Base-by-base conservation (phyloP, 108 stramenopile genomes). In the Nitzschia inconspicua region DNA sequence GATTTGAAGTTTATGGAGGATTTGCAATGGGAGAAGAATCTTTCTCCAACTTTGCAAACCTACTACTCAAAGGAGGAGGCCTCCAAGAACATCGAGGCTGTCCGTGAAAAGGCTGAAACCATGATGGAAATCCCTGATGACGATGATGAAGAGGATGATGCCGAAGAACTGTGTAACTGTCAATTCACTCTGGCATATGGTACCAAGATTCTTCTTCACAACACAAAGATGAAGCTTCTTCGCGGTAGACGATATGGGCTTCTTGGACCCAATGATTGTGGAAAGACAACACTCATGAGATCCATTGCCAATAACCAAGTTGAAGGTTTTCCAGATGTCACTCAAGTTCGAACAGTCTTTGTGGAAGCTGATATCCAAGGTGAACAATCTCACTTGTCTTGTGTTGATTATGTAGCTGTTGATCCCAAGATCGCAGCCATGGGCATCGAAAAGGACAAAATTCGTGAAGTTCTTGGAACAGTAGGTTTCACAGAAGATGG, bases 291-390 rank as follows among this genome's bases (percentile, higher is more conserved):
- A 37, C 79, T 99, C 30, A 98, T 99, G 95, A 91, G 97, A 75
- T 78, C 98, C 47, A 99, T 99, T 66, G 95, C 96, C 65, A 98
- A 99, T 75, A 97, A 97, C 72, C 95, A 96, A 63, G 95, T 99
- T 27, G 97, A 99, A 68, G 98, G 98, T 35, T 99, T 99, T 91
- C 98, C 98, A 35, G 96, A 98, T 65, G 73, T 84, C n/a, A 75
- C 49, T 47, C 78, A 86, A 50, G 97, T 99, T 25, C 91, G 95
- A 44, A 99, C 98, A 28, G 96, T 99, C 37, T 99, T 98, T 73
- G 98, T 99, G 47, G 97, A 99, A 77, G 96, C 97, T 44, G 98
- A 99, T 77, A 99, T 99, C 62, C 94, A 94, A 58, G 98, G 96
- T 59, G 95, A 97, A 75, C 93, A 96, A 71, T 91, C 93, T 30